Evolutionary conservation across 208 protist genomes (phyloP).

Genomic region (Trypanosoma avium): DNA sequence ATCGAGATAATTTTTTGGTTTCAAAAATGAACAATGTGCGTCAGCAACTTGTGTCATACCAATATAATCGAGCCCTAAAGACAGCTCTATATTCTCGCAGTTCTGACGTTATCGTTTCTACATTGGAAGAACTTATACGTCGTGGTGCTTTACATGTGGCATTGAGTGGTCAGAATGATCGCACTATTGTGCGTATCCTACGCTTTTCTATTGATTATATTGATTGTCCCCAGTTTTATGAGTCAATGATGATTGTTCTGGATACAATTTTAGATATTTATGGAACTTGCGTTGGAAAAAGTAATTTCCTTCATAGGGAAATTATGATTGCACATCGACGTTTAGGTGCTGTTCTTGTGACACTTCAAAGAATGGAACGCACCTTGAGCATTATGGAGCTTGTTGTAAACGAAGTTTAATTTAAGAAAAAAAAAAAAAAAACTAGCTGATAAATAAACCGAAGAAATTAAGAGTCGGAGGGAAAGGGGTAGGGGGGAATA

Average conservation of each 20-base stretch:
- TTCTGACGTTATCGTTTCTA: slow-evolving; percentile 77
- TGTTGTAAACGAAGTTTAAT: slow-evolving; percentile 64
- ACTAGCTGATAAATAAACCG: slow-evolving; percentile 2
- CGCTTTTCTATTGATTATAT: slow-evolving; percentile 73
- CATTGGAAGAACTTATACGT: slow-evolving; percentile 81
- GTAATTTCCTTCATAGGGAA: slow-evolving; percentile 76
- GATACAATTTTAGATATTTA: slow-evolving; percentile 87
- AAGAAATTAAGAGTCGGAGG: background rate
- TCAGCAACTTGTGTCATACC: slow-evolving; percentile 64
- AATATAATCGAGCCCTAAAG: slow-evolving; percentile 78
- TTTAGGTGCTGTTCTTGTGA: slow-evolving; percentile 54
- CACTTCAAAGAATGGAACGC: slow-evolving; percentile 62
- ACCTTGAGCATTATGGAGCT: slow-evolving; percentile 81
- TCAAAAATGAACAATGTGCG: slow-evolving; percentile 58
- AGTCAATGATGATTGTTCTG: slow-evolving; percentile 72
- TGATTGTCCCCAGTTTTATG: slow-evolving; percentile 73
- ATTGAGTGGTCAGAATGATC: slow-evolving; percentile 83
- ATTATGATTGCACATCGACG: slow-evolving; percentile 67
- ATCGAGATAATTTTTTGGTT: slow-evolving; percentile 28
- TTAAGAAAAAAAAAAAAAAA: background rate
- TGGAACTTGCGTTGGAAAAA: slow-evolving; percentile 48
- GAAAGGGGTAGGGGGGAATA: background rate
- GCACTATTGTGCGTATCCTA: slow-evolving; percentile 71
- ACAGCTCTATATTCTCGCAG: slow-evolving; percentile 75
- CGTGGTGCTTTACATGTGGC: slow-evolving; percentile 78